Conservation (phyloP, 768 basidiomycete species). For the Gloeopeniophorella convolvens region DNA sequence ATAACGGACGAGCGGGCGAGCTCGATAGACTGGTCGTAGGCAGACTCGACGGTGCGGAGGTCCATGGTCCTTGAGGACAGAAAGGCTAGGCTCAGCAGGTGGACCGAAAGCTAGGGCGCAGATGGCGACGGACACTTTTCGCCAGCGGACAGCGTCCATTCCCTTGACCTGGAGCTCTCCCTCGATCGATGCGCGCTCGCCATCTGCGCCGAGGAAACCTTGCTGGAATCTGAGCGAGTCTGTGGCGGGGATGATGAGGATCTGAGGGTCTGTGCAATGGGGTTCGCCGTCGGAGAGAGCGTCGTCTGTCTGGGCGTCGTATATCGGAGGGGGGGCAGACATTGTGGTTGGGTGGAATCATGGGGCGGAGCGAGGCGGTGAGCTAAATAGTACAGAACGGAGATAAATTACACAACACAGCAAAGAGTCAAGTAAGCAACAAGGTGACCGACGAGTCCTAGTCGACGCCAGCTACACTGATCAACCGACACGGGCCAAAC, state of each 20-base stretch:
- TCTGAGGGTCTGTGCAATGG: constrained; percentile 43
- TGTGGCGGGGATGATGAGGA: constrained; percentile 66
- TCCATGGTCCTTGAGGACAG: constrained; percentile 46
- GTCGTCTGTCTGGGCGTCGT: constrained; percentile 9
- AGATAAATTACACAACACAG: constrained; percentile 12
- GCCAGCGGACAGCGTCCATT: constrained; percentile 45
- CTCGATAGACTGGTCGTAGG: constrained; percentile 57
- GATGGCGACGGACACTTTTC: constrained; percentile 61
- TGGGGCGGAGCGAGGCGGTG: background rate
- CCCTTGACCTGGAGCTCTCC: constrained; percentile 86
- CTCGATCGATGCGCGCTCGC: constrained; percentile 75
- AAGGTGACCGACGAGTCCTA: constrained; percentile 1
- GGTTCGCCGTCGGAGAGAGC: background rate
- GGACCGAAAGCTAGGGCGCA: constrained; percentile 5
- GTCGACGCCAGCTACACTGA: constrained; percentile 22
- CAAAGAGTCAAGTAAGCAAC: constrained; percentile 6
- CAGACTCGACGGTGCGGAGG: constrained; percentile 60
- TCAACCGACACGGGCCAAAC: constrained; percentile 64
- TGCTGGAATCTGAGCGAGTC: constrained; percentile 77
- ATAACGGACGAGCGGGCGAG: constrained; percentile 52
- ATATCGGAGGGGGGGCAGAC: constrained; percentile 17
- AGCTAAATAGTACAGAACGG: background rate
- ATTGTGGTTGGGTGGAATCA: background rate
- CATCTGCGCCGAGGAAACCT: constrained; percentile 79
- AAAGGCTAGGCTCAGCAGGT: constrained; percentile 17